Conservation (phyloP, 2,329 filamentous ascomycete genomes). For the Graphilbum ipis-grandicollis region DNA sequence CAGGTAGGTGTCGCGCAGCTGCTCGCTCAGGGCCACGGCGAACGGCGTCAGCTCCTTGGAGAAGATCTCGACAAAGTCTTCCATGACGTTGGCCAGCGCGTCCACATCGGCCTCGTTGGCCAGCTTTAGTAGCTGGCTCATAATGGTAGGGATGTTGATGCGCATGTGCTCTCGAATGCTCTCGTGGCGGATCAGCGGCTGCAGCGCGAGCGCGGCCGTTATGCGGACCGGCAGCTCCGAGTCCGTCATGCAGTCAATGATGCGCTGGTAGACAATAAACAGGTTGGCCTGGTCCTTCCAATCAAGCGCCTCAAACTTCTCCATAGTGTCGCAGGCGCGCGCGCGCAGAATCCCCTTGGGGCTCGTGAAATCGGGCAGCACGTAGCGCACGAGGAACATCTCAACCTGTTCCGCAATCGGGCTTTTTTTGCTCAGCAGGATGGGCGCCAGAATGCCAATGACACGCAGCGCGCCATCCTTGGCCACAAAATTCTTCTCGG, state of each 20-base stretch:
- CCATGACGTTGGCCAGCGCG: conserved; percentile 95
- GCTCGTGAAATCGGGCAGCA: conserved; percentile 95
- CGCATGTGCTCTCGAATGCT: conserved; percentile 92
- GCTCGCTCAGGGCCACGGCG: conserved; percentile 87
- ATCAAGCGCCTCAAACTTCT: conserved; percentile 94
- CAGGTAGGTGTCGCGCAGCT: conserved; percentile 88
- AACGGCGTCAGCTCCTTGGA: conserved; percentile 94
- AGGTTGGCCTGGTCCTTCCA: conserved; percentile 96
- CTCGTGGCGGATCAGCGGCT: conserved; percentile 90
- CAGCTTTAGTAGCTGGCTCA: conserved; percentile 94
- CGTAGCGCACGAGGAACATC: conserved; percentile 95
- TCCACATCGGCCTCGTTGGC: conserved; percentile 98
- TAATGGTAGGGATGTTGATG: conserved; percentile 93
- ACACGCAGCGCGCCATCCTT: conserved; percentile 95
- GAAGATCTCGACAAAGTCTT: conserved; percentile 98
- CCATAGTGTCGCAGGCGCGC: conserved; percentile 87
- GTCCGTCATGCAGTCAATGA: conserved; percentile 93
- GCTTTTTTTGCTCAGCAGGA: conserved; percentile 95
- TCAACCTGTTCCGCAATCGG: conserved; percentile 95
- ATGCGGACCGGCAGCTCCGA: conserved; percentile 84
- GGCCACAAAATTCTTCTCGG: conserved; percentile 82
- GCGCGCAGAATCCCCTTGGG: conserved; percentile 82
- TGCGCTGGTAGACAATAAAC: conserved; percentile 89
- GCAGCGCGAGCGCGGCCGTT: conserved; percentile 80
- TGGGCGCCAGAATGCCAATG: conserved; percentile 87